Percentiles rank a stretch among this genome's conserved stretches.
phyloP scores from a whole-genome alignment of 2,329 filamentous ascomycete genomes.

The Penicillium fuscoglaucum region DNA sequence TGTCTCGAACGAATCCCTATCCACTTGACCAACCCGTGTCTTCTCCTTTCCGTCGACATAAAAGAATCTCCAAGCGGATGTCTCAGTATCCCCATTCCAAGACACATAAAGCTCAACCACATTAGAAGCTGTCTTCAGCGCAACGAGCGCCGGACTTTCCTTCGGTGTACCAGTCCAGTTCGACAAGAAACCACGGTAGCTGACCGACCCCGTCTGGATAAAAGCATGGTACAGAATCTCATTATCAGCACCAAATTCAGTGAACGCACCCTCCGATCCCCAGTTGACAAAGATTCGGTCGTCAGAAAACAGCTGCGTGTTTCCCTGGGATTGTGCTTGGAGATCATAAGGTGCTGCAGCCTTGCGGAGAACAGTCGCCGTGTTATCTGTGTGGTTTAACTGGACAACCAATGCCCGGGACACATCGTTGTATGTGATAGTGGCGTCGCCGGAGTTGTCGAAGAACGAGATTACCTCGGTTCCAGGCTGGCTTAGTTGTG shows the following conservation, averaged over 20 bases:
- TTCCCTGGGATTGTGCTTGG: constrained; percentile 26
- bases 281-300: constrained; percentile 32
- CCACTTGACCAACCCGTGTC: background rate
- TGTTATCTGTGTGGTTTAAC: constrained; percentile 11
- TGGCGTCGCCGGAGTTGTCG: constrained; percentile 39
- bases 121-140: background rate
- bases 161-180: constrained; percentile 36
- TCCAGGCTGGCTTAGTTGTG: constrained; percentile 1
- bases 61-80: constrained; percentile 5
- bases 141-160: background rate
- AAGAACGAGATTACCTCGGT: constrained; percentile 23
- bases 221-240: constrained; percentile 37
- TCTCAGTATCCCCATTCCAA: constrained; percentile 11
- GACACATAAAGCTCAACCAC: constrained; percentile 4
- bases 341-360: constrained; percentile 24
- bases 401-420: constrained; percentile 29
- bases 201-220: constrained; percentile 34
- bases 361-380: constrained; percentile 5
- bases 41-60: background rate
- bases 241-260: constrained; percentile 29
- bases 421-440: background rate
- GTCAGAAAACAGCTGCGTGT: constrained; percentile 30
- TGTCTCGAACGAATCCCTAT: constrained; percentile 3
- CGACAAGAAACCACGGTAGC: constrained; percentile 40
- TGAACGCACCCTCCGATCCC: constrained; percentile 27